Conservation (phyloP, 2,329 filamentous ascomycete genomes). For the Coniella vitis region DNA sequence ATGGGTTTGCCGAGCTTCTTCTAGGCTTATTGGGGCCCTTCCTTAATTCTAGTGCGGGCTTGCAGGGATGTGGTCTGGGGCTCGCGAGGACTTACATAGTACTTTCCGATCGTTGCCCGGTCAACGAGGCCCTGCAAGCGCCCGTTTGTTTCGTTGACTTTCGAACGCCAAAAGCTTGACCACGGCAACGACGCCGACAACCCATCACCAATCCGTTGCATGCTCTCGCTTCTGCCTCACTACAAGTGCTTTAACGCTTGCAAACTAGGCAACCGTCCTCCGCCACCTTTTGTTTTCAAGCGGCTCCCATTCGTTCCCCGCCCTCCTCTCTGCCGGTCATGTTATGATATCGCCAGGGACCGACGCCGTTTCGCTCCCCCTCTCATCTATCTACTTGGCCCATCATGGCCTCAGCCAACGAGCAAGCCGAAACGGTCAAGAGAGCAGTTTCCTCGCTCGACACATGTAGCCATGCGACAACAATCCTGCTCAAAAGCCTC, state of each 20-base stretch:
- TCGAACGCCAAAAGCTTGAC: background rate
- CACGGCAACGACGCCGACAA: background rate
- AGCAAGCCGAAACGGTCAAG: slow-evolving; percentile 40
- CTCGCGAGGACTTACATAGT: no score
- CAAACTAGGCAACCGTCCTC: no score
- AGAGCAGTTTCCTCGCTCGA: slow-evolving; percentile 37
- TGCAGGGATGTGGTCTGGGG: background rate
- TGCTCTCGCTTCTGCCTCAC: no score
- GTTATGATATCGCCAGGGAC: slow-evolving; percentile 30
- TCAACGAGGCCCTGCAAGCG: slow-evolving; percentile 15
- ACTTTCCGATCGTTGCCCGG: slow-evolving; percentile 16
- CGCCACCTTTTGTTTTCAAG: no score
- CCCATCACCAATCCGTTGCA: no score
- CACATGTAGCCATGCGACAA: slow-evolving; percentile 41
- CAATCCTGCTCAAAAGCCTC: slow-evolving; percentile 37
- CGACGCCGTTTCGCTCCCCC: slow-evolving; percentile 16
- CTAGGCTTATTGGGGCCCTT: no score
- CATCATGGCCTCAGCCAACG: slow-evolving; percentile 31
- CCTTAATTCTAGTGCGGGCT: background rate
- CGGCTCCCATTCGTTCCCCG: no score
- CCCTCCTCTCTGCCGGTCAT: no score
- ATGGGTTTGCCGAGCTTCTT: background rate
- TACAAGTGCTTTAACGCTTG: no score
- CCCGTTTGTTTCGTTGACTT: background rate
- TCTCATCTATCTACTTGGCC: slow-evolving; percentile 18